These are phyloP conservation scores for Parachaetomium inaequale DNA, from an alignment of 495 filamentous ascomycete genomes.

Conservation along the genomic window DNA sequence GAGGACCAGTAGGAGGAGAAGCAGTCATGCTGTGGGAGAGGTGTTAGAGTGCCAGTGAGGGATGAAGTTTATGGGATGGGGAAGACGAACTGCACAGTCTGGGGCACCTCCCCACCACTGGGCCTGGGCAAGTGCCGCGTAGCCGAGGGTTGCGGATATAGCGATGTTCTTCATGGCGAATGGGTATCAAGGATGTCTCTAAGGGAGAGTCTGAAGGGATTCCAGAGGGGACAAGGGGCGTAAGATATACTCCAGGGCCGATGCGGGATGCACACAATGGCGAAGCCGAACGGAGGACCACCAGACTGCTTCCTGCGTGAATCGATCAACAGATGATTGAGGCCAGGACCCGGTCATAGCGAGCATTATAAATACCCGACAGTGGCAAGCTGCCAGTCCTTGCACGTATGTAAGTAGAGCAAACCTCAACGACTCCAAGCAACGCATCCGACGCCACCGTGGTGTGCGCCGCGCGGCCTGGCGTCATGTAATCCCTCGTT, in stretches of 20 bases:
- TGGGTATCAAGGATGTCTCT: not conserved
- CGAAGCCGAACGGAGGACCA: not conserved
- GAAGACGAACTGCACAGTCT: slow-evolving; percentile 41
- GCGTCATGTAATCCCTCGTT: not conserved
- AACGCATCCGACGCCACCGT: not conserved
- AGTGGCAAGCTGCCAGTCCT: not conserved
- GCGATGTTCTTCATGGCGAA: slow-evolving; percentile 20
- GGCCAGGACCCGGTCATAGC: not conserved
- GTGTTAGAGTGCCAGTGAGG: not conserved
- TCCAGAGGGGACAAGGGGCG: not conserved
- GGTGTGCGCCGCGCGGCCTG: slow-evolving; percentile 19
- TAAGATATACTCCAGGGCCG: not conserved
- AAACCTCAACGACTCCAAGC: not conserved
- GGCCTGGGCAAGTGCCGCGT: slow-evolving; percentile 20
- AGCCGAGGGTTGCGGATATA: slow-evolving; percentile 19
- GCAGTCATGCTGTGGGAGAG: slow-evolving; percentile 36
- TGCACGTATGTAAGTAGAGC: not conserved
- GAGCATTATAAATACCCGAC: not conserved
- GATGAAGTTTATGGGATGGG: not conserved
- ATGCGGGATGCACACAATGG: not conserved
- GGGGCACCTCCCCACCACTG: slow-evolving; percentile 44
- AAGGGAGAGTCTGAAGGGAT: not conserved
- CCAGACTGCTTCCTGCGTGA: not conserved
- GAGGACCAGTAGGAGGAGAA: slow-evolving; percentile 41
- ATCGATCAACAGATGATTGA: not conserved